phyloP scores from a whole-genome alignment of 2,329 filamentous ascomycete species.

The Nigrospora sphaerica region DNA sequence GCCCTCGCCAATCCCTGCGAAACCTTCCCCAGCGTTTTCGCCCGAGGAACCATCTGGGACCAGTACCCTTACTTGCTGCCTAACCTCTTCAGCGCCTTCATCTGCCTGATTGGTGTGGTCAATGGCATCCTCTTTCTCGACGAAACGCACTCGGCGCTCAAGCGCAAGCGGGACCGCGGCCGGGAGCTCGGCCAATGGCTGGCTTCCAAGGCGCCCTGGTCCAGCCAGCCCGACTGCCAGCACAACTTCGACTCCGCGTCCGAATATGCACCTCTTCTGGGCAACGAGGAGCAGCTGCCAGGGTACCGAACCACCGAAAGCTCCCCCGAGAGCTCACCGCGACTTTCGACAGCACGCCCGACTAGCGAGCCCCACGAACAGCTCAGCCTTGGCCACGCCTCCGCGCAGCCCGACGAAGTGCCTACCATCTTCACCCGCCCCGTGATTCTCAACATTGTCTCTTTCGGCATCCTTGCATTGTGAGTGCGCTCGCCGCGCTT shows the following conservation, averaged over 20 bases:
- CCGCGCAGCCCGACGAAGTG: conserved; percentile 16
- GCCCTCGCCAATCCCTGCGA: conserved; percentile 80
- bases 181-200: conserved; percentile 71
- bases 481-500: conserved; percentile 44
- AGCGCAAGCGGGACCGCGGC: conserved; percentile 67
- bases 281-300: conserved; percentile 55
- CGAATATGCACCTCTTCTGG: conserved; percentile 55
- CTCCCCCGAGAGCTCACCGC: conserved; percentile 39
- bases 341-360: conserved; percentile 18
- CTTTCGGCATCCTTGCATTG: conserved; percentile 91
- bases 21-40: conserved; percentile 71
- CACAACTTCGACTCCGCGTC: conserved; percentile 26
- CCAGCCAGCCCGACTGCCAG: conserved; percentile 11
- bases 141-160: conserved; percentile 85
- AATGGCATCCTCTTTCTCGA: conserved; percentile 67
- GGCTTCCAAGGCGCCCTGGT: conserved; percentile 32
- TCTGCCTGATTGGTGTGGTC: conserved; percentile 58
- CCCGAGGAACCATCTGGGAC: conserved; percentile 71
- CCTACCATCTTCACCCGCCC: conserved; percentile 70
- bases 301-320: conserved; percentile 59
- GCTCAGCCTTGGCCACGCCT: conserved; percentile 24
- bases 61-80: conserved; percentile 72
- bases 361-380: conserved; percentile 26
- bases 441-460: conserved; percentile 79
- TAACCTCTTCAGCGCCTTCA: conserved; percentile 50